Conservation (phyloP, 2,329 filamentous ascomycete genomes). For the Dothidotthia symphoricarpi region DNA sequence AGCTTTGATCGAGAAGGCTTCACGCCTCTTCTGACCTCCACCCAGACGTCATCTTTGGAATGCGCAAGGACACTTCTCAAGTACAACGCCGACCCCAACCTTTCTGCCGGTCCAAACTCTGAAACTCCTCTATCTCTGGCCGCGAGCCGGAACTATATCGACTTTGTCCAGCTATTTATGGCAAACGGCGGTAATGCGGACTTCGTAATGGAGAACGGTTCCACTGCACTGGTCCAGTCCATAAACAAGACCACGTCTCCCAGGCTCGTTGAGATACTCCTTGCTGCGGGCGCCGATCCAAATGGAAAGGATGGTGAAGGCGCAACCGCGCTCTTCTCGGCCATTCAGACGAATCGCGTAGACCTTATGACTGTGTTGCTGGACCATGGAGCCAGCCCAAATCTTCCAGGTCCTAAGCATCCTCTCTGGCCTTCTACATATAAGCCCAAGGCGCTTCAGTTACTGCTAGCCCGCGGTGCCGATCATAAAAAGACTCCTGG, state of each 20-base stretch:
- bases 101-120: conserved; percentile 44
- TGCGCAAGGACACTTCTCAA: conserved; percentile 48
- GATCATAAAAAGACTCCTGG: conserved; percentile 61
- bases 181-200: conserved; percentile 62
- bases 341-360: conserved; percentile 56
- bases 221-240: conserved; percentile 59
- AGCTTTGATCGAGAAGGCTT: conserved; percentile 30
- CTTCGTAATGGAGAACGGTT: conserved; percentile 54
- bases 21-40: conserved; percentile 31
- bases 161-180: conserved; percentile 59
- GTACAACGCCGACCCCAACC: conserved; percentile 23
- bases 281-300: conserved; percentile 59
- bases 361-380: conserved; percentile 57
- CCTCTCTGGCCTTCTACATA: conserved; percentile 65
- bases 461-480: conserved; percentile 60
- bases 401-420: conserved; percentile 67
- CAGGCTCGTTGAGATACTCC: conserved; percentile 57
- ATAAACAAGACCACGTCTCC: conserved; percentile 60
- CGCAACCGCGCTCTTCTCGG: conserved; percentile 62
- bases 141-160: conserved; percentile 53
- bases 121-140: conserved; percentile 58
- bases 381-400: conserved; percentile 63
- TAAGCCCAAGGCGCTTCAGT: conserved; percentile 57
- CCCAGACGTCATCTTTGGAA: conserved; percentile 29
- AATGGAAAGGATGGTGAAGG: conserved; percentile 62